Evolutionary conservation across 352 stramenopile species (phyloP).

Genomic region (Blastocystis sp.): DNA sequence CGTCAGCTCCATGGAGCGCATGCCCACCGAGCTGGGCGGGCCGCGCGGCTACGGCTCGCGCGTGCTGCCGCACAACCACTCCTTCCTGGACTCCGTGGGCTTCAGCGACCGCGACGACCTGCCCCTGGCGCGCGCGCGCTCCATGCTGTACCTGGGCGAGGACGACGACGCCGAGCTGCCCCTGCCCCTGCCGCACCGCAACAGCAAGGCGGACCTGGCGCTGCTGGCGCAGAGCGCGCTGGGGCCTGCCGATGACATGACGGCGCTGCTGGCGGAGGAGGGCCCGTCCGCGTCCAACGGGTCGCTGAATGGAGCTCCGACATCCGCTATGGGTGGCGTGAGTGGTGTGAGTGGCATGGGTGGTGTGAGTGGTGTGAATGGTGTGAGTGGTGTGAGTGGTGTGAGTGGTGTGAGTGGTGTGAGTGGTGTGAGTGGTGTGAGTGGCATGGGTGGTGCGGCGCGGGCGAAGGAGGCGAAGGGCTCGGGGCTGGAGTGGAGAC

Average conservation of each 20-base stretch:
- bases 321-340: no score
- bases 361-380: no score
- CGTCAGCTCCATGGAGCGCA: slow-evolving; percentile 9
- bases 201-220: background rate
- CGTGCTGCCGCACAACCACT: slow-evolving; percentile 31
- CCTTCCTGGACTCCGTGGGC: slow-evolving; percentile 45
- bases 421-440: no score
- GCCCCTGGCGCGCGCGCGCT: slow-evolving; percentile 28
- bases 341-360: no score
- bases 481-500: background rate
- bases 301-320: background rate
- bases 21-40: background rate
- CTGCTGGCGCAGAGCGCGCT: background rate
- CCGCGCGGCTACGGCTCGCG: background rate
- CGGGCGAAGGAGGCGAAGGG: background rate
- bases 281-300: no score
- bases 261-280: background rate
- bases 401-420: no score
- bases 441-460: no score
- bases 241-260: background rate
- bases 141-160: slow-evolving; percentile 52
- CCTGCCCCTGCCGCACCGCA: background rate
- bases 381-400: no score
- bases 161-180: background rate
- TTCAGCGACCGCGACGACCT: slow-evolving; percentile 25